Evolutionary conservation across 306 rosid genomes (phyloP).

Genomic region (Pyrus pyrifolia): DNA sequence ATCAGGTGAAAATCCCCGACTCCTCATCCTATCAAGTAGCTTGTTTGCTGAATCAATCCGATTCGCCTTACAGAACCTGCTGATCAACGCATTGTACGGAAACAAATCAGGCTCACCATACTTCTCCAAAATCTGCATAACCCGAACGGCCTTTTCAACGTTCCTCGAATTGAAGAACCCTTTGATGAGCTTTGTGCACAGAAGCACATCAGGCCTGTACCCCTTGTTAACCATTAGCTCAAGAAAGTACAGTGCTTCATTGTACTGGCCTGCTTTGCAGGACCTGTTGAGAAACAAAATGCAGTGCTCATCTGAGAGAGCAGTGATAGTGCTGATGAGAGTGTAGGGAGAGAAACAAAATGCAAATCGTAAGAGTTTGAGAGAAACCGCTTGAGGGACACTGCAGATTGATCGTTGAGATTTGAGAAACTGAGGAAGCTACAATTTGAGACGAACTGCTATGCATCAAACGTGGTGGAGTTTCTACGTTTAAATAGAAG

Average conservation of each 20-base stretch:
- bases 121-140: conserved; percentile 68
- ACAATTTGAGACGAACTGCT: no score
- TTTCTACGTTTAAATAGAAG: no score
- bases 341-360: no score
- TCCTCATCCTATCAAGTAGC: conserved; percentile 67
- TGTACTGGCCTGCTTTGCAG: conserved; percentile 55
- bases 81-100: conserved; percentile 69
- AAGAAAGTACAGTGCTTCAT: conserved; percentile 67
- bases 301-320: conserved; percentile 1
- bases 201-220: conserved; percentile 58
- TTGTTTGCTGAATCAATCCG: conserved; percentile 44
- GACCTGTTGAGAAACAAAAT: conserved; percentile 35
- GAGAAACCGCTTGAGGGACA: no score
- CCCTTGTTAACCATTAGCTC: conserved; percentile 56
- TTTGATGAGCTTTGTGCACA: conserved; percentile 69
- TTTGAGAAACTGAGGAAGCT: no score
- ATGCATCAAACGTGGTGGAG: no score
- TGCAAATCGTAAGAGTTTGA: conserved; percentile 23
- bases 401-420: no score
- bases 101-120: conserved; percentile 77
- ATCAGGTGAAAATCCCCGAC: conserved; percentile 60
- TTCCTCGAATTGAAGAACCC: conserved; percentile 59
- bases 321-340: no score
- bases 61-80: conserved; percentile 38
- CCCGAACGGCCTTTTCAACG: conserved; percentile 50